Conservation (phyloP, 2,329 filamentous ascomycete genomes). For the Emericellopsis cladophorae region DNA sequence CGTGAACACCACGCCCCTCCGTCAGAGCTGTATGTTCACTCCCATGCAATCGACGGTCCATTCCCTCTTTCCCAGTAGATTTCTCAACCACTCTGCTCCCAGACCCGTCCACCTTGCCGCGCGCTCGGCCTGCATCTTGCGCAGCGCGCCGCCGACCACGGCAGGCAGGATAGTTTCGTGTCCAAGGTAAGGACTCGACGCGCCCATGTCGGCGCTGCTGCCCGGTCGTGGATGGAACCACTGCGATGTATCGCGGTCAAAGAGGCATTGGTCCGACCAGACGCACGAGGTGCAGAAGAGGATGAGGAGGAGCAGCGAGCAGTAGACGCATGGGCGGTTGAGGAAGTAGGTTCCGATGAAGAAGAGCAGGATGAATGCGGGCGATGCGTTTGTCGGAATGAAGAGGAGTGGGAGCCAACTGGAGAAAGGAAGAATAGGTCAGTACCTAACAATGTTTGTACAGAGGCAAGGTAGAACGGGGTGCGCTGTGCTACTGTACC, state of each 20-base stretch:
- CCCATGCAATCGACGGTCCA: constrained; percentile 90
- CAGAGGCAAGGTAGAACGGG: too few relatives aligned
- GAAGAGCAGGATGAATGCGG: constrained; percentile 77
- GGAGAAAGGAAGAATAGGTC: not conserved
- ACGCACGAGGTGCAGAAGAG: constrained; percentile 87
- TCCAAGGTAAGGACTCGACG: not conserved
- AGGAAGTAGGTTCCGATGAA: constrained; percentile 91
- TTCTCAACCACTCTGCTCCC: constrained; percentile 77
- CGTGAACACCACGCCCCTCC: not conserved
- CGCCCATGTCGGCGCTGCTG: not conserved
- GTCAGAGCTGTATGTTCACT: constrained; percentile 63
- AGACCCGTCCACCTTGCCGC: constrained; percentile 57
- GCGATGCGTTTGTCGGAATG: constrained; percentile 76
- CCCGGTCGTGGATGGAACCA: constrained; percentile 86
- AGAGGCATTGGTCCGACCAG: constrained; percentile 84
- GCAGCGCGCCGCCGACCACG: constrained; percentile 53
- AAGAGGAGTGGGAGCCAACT: constrained; percentile 83
- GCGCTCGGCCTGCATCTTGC: constrained; percentile 41
- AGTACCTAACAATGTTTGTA: not conserved
- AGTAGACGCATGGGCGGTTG: constrained; percentile 95
- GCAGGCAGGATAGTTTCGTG: constrained; percentile 52
- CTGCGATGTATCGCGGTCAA: constrained; percentile 78
- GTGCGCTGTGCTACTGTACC: not conserved
- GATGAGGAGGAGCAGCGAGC: constrained; percentile 87
- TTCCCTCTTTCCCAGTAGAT: constrained; percentile 67